phyloP scores from a whole-genome alignment of 495 filamentous ascomycete species.

The Penicillium crystallinum region DNA sequence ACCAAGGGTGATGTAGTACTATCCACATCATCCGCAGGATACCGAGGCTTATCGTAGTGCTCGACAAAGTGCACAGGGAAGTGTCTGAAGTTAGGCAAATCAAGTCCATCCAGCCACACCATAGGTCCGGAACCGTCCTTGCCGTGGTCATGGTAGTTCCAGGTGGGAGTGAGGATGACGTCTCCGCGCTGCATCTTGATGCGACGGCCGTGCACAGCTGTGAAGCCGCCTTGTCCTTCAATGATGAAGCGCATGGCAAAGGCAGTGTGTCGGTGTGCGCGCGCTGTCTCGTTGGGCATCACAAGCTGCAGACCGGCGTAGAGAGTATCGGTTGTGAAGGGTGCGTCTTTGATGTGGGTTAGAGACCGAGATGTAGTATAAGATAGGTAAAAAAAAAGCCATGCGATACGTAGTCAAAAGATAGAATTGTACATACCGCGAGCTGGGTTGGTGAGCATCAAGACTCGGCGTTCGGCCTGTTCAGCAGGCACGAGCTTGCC shows the following conservation, averaged over 20 bases:
- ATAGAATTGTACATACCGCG: slow-evolving; percentile 23
- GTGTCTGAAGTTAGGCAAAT: slow-evolving; percentile 39
- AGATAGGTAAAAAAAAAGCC: no score
- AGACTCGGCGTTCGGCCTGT: slow-evolving; percentile 43
- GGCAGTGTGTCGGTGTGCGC: slow-evolving; percentile 45
- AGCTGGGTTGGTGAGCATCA: slow-evolving; percentile 46
- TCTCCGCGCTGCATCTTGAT: slow-evolving; percentile 45
- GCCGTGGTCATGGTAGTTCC: slow-evolving; percentile 49
- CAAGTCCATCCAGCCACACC: slow-evolving; percentile 49
- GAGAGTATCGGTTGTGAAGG: slow-evolving; percentile 48
- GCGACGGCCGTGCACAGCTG: slow-evolving; percentile 42
- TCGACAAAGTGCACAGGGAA: slow-evolving; percentile 48
- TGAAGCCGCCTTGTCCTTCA: slow-evolving; percentile 45
- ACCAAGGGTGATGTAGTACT: slow-evolving; percentile 31
- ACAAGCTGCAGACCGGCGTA: slow-evolving; percentile 49
- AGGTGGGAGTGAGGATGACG: slow-evolving; percentile 47
- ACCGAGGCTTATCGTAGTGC: slow-evolving; percentile 36
- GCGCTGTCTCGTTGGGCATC: slow-evolving; percentile 44
- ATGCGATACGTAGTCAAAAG: no score
- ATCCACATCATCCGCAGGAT: slow-evolving; percentile 39
- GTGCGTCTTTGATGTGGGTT: slow-evolving; percentile 25
- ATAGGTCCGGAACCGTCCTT: slow-evolving; percentile 46
- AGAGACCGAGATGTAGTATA: neutral
- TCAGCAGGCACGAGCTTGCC: slow-evolving; percentile 37
- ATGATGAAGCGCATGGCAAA: slow-evolving; percentile 51